phyloP scores from a whole-genome alignment of 192 early-diverging fungal genomes.

The Coemansia sp. region DNA sequence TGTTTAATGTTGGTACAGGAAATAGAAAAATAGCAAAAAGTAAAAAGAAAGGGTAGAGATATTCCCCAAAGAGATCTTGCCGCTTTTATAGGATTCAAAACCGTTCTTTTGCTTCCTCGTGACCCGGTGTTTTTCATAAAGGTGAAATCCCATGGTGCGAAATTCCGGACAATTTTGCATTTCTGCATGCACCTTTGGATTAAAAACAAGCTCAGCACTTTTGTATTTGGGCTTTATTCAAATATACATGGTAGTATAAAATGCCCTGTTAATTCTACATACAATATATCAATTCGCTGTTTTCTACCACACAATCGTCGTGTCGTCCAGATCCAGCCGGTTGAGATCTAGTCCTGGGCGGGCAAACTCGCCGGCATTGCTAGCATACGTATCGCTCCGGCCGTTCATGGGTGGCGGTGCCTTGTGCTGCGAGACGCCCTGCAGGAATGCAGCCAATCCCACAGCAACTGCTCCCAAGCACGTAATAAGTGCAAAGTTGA shows the following conservation, averaged over 20 bases:
- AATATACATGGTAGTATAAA: neutral
- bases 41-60: neutral
- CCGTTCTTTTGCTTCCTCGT: too few relatives aligned
- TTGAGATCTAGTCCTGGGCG: conserved; percentile 39
- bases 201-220: too few relatives aligned
- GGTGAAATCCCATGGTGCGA: too few relatives aligned
- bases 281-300: neutral
- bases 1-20: neutral
- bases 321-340: conserved; percentile 24
- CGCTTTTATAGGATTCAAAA: too few relatives aligned
- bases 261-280: neutral
- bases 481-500: conserved; percentile 48
- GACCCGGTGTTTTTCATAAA: too few relatives aligned
- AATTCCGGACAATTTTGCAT: too few relatives aligned
- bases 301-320: conserved; percentile 16
- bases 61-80: neutral
- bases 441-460: conserved; percentile 40
- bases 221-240: neutral
- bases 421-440: conserved; percentile 46
- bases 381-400: conserved; percentile 1
- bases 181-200: too few relatives aligned
- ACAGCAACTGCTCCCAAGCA: conserved; percentile 36
- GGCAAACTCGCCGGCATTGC: conserved; percentile 21
- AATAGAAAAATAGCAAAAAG: neutral
- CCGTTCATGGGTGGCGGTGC: conserved; percentile 22